A percentile compares a stretch with the other conserved stretches of the same genome.
These are phyloP conservation scores for Phytophthora citrophthora DNA, from an alignment of 352 stramenopile species.

Conservation along the genomic window DNA sequence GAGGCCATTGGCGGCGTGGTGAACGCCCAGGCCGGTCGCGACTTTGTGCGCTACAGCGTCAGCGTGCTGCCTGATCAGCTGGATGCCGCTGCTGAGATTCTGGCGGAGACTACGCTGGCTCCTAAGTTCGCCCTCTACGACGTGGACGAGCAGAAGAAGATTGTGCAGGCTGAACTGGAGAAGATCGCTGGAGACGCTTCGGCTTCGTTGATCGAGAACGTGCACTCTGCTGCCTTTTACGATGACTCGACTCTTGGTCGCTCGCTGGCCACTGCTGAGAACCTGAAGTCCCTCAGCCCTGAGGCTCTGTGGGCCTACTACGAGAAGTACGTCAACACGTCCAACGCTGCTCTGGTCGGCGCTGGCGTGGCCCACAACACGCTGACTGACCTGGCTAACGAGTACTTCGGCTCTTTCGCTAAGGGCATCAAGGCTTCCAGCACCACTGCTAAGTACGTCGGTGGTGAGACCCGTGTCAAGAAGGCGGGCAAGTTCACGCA, in stretches of 20 bases:
- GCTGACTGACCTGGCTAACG: slow-evolving; percentile 69
- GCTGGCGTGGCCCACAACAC: slow-evolving; percentile 66
- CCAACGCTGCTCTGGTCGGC: slow-evolving; percentile 65
- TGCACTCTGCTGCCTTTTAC: slow-evolving; percentile 86
- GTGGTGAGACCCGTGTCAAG: slow-evolving; percentile 82
- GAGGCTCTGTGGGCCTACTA: slow-evolving; percentile 68
- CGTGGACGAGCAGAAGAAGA: slow-evolving; percentile 73
- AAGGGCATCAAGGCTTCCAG: slow-evolving; percentile 31
- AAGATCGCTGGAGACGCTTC: slow-evolving; percentile 45
- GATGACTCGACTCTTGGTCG: slow-evolving; percentile 77
- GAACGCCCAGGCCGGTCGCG: slow-evolving; percentile 60
- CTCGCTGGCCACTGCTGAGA: slow-evolving; percentile 52
- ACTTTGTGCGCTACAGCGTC: slow-evolving; percentile 84
- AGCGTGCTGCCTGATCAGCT: slow-evolving; percentile 76
- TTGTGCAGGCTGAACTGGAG: slow-evolving; percentile 64
- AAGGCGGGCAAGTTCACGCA: slow-evolving; percentile 65
- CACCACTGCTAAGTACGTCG: slow-evolving; percentile 67
- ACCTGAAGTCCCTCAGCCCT: slow-evolving; percentile 55
- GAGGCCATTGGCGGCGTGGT: slow-evolving; percentile 80
- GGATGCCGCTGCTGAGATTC: slow-evolving; percentile 69
- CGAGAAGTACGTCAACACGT: slow-evolving; percentile 72
- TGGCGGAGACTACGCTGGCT: slow-evolving; percentile 80
- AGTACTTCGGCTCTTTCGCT: slow-evolving; percentile 61
- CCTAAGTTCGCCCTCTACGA: slow-evolving; percentile 84
- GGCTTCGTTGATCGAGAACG: slow-evolving; percentile 56